A percentile compares a stretch with the other conserved stretches of the same genome.
phyloP scores from a whole-genome alignment of 2,329 filamentous ascomycete genomes.

The Herpotrichia juniperi region DNA sequence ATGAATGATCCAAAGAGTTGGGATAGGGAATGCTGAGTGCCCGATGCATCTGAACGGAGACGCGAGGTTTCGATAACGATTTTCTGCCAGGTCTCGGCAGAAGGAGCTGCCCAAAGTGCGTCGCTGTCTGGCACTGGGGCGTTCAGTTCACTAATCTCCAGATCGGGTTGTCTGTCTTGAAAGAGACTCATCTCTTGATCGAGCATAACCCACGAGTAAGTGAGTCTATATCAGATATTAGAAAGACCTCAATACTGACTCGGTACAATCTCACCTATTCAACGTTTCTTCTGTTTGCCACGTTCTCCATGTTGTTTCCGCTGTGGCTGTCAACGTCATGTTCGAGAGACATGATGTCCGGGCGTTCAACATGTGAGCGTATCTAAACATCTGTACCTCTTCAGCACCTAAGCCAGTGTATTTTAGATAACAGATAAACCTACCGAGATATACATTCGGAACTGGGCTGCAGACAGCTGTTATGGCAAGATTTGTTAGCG shows the following conservation, averaged over 20 bases:
- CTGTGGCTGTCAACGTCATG: neutral
- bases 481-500: neutral
- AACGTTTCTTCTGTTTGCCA: slow-evolving; percentile 58
- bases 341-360: neutral
- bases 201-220: slow-evolving; percentile 74
- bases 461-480: slow-evolving; percentile 8
- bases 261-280: slow-evolving; percentile 49
- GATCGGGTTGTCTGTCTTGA: slow-evolving; percentile 49
- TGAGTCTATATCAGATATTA: slow-evolving; percentile 52
- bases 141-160: slow-evolving; percentile 66
- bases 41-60: neutral
- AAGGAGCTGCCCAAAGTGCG: slow-evolving; percentile 63
- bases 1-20: slow-evolving; percentile 69
- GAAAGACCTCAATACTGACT: neutral
- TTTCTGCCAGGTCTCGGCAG: slow-evolving; percentile 59
- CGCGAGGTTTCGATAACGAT: too few species aligned
- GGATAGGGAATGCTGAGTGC: slow-evolving; percentile 56
- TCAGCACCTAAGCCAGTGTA: neutral
- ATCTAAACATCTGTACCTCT: slow-evolving; percentile 3
- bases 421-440: neutral
- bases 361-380: slow-evolving; percentile 4
- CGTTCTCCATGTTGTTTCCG: slow-evolving; percentile 53
- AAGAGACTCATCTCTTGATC: slow-evolving; percentile 61
- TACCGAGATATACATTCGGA: slow-evolving; percentile 8
- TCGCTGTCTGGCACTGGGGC: slow-evolving; percentile 66